Evolutionary conservation across 2,329 filamentous ascomycete species (phyloP).

Genomic region (Xylaria polymorpha): DNA sequence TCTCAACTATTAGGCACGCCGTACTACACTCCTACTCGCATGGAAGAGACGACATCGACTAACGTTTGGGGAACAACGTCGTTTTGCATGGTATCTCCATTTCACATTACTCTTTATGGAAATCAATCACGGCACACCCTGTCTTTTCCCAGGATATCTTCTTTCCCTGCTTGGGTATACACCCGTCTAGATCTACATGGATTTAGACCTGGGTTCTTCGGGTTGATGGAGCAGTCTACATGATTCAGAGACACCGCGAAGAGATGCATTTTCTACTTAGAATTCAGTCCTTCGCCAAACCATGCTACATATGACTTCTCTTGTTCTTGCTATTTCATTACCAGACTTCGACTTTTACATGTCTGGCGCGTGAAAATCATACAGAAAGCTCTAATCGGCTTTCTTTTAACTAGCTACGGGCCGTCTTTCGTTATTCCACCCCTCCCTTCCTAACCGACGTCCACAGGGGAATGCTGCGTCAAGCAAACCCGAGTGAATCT

Average conservation of each 20-base stretch:
- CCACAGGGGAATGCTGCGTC: slow-evolving; percentile 34
- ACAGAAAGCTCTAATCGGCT: slow-evolving; percentile 2
- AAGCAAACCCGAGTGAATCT: slow-evolving; percentile 30
- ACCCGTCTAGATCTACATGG: slow-evolving; percentile 12
- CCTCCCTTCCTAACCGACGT: slow-evolving; percentile 16
- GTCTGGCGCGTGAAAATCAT: background rate
- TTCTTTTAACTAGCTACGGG: slow-evolving; percentile 1
- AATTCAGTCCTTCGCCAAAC: slow-evolving; percentile 9
- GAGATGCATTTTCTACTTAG: background rate
- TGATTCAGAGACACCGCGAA: background rate
- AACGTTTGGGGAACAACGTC: slow-evolving; percentile 11
- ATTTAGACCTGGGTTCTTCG: slow-evolving; percentile 6
- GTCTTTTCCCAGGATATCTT: slow-evolving; percentile 1
- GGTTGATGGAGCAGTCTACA: slow-evolving; percentile 7
- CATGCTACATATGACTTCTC: background rate
- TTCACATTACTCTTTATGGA: slow-evolving; percentile 22
- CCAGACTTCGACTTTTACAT: background rate
- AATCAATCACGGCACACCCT: slow-evolving; percentile 20
- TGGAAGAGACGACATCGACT: slow-evolving; percentile 17
- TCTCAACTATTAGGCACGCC: slow-evolving; percentile 7
- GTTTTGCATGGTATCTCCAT: slow-evolving; percentile 23
- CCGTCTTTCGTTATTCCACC: slow-evolving; percentile 7
- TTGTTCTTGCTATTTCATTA: slow-evolving; percentile 4
- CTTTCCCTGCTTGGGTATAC: slow-evolving; percentile 20
- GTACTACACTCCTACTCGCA: slow-evolving; percentile 2